A percentile compares a stretch with the other conserved stretches of the same genome.
Evolutionary conservation across 2,329 filamentous ascomycete genomes (phyloP).

Genomic region (Penicillium sp.): DNA sequence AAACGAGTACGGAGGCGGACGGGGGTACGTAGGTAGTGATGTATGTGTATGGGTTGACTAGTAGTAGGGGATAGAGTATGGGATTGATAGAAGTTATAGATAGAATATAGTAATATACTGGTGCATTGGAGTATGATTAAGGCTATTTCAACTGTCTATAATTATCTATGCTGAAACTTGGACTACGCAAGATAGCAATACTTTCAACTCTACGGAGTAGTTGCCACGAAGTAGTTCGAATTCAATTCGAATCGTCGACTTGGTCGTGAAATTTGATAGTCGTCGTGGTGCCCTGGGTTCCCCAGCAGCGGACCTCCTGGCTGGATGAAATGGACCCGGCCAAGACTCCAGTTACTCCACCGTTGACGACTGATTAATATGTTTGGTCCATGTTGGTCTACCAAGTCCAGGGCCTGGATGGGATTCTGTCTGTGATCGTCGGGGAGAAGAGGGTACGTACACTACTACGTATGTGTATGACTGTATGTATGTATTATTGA

Average conservation of each 20-base stretch:
- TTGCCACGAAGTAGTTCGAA: too few relatives aligned
- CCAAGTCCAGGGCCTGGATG: slow-evolving; percentile 12
- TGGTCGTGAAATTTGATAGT: slow-evolving; percentile 11
- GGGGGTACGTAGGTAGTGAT: background rate
- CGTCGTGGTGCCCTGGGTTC: slow-evolving; percentile 17
- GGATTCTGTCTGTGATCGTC: background rate
- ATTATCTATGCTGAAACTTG: background rate
- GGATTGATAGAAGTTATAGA: background rate
- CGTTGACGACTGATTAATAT: slow-evolving; percentile 34
- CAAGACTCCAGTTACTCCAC: slow-evolving; percentile 30
- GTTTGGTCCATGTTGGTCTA: background rate
- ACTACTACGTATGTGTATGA: slow-evolving; percentile 1
- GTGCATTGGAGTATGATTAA: too few relatives aligned
- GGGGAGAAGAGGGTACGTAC: background rate
- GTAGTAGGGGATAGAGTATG: background rate
- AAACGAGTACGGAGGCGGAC: slow-evolving; percentile 29
- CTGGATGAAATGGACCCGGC: slow-evolving; percentile 18
- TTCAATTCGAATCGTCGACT: slow-evolving; percentile 4
- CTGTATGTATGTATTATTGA: background rate
- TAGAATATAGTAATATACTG: too few relatives aligned
- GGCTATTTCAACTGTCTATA: too few relatives aligned
- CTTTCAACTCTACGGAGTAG: too few relatives aligned
- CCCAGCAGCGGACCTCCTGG: slow-evolving; percentile 14
- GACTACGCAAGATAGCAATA: background rate
- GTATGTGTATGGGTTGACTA: background rate